These are phyloP conservation scores for Cucurbita pepo DNA, from an alignment of 306 rosid genomes.

Conservation along the genomic window DNA sequence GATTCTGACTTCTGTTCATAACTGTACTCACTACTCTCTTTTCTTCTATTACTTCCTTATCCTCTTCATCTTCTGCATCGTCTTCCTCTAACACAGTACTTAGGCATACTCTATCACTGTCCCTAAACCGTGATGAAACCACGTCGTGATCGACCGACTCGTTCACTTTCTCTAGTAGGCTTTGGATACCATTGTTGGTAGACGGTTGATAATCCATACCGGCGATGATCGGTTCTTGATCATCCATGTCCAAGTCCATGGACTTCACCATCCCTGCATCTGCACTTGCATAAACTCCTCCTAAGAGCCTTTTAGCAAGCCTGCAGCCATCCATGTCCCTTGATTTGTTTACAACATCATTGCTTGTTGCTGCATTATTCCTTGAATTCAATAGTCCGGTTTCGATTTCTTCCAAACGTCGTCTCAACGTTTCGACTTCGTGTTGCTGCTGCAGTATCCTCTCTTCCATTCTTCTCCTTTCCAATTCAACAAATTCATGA, in stretches of 20 bases:
- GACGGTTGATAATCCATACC: slow-evolving; percentile 20
- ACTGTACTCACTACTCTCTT: slow-evolving; percentile 53
- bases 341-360: slow-evolving; percentile 17
- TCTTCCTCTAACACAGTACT: slow-evolving; percentile 83
- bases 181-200: slow-evolving; percentile 18
- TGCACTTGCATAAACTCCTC: slow-evolving; percentile 52
- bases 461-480: slow-evolving; percentile 93
- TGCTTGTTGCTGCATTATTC: not conserved
- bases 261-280: slow-evolving; percentile 84
- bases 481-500: slow-evolving; percentile 68
- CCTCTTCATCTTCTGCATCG: slow-evolving; percentile 48
- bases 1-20: slow-evolving; percentile 15
- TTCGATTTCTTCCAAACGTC: slow-evolving; percentile 80
- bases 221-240: slow-evolving; percentile 55
- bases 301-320: slow-evolving; percentile 48
- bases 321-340: slow-evolving; percentile 54
- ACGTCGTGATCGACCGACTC: slow-evolving; percentile 15
- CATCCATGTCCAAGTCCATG: slow-evolving; percentile 97
- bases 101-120: slow-evolving; percentile 41
- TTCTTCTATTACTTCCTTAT: slow-evolving; percentile 84
- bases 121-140: slow-evolving; percentile 36
- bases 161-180: slow-evolving; percentile 17
- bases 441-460: slow-evolving; percentile 71
- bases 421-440: slow-evolving; percentile 75
- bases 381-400: slow-evolving; percentile 32